Percentiles rank a stretch among this genome's conserved stretches.
Evolutionary conservation across 192 early-diverging fungal genomes (phyloP).

Genomic region (Diversispora eburnea): DNA sequence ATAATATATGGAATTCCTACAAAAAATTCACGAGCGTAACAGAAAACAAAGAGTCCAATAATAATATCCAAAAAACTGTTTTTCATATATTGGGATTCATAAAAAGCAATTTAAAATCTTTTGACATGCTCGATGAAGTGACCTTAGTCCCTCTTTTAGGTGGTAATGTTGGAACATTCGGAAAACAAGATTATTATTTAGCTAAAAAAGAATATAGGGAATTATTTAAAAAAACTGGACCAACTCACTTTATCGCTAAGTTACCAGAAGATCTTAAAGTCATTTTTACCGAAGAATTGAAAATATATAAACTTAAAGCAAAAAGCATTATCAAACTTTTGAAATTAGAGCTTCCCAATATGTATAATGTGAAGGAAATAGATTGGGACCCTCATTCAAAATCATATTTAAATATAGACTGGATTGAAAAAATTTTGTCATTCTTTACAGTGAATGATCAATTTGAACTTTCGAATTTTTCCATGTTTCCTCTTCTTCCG

Average conservation of each 20-base stretch:
- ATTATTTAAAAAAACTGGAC: background rate
- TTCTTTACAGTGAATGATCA: background rate
- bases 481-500: background rate
- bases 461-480: background rate
- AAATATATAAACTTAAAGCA: background rate
- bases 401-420: background rate
- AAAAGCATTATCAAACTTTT: background rate
- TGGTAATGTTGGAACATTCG: background rate
- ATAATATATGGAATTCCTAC: background rate
- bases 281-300: background rate
- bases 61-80: too few relatives aligned
- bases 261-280: background rate
- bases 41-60: too few relatives aligned
- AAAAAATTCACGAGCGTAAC: too few relatives aligned
- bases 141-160: background rate
- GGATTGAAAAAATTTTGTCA: conserved; percentile 1
- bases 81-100: background rate
- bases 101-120: background rate
- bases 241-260: background rate
- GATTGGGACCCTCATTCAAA: background rate
- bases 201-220: background rate
- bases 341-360: background rate
- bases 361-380: background rate
- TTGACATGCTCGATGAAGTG: background rate
- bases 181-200: background rate